A percentile compares a stretch with the other conserved stretches of the same genome.
Conservation (phyloP, 1,139 yeast genomes). For the Suhomyces bolitotheri region DNA sequence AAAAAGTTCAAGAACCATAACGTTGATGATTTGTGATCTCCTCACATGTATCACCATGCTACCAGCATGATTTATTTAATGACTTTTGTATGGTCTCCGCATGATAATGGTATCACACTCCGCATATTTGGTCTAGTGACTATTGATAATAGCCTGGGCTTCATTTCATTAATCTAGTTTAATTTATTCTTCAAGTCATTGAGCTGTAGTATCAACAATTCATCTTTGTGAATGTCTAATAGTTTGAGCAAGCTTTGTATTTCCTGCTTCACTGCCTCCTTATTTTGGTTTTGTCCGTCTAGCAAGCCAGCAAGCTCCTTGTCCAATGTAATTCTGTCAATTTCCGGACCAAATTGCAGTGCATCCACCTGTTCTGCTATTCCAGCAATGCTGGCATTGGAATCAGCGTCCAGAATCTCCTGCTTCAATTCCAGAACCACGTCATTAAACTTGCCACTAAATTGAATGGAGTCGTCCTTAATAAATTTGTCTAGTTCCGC, state of each 20-base stretch:
- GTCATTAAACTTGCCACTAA: conserved; percentile 30
- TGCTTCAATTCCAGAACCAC: conserved; percentile 26
- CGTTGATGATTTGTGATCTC: conserved; percentile 54
- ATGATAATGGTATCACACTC: background rate
- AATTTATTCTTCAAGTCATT: conserved; percentile 20
- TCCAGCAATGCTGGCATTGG: conserved; percentile 26
- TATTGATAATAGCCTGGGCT: background rate
- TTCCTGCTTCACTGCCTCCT: conserved; percentile 11
- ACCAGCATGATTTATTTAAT: background rate
- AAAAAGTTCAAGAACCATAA: conserved; percentile 81
- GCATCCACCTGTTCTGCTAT: conserved; percentile 12
- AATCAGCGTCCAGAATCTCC: conserved; percentile 19
- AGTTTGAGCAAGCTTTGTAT: conserved; percentile 19
- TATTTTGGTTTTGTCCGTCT: conserved; percentile 2
- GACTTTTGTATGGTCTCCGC: background rate
- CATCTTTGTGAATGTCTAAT: conserved; percentile 23
- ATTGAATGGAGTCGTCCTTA: conserved; percentile 20
- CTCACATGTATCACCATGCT: background rate
- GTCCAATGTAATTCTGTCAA: conserved; percentile 19
- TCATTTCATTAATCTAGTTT: too few species aligned
- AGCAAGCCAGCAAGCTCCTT: conserved; percentile 24
- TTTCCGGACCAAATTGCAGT: conserved; percentile 13
- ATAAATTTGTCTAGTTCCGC: conserved; percentile 31
- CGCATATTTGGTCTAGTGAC: background rate
- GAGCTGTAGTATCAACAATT: conserved; percentile 27